Evolutionary conservation across 805 yeast species (phyloP).

Genomic region (Candida maltosa): DNA sequence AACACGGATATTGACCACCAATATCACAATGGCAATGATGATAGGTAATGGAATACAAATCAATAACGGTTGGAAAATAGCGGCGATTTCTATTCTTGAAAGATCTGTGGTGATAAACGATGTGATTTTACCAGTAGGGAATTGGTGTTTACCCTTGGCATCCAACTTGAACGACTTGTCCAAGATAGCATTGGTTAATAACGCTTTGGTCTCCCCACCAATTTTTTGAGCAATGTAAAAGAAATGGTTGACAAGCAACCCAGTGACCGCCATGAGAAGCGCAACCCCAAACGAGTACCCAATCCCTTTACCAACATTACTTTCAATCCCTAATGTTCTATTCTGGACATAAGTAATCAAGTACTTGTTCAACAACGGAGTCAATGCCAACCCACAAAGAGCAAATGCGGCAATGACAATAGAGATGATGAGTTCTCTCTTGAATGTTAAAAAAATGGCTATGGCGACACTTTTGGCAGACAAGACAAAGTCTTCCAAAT

Average conservation of each 20-base stretch:
- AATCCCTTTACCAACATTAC: constrained; percentile 21
- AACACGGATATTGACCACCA: constrained; percentile 64
- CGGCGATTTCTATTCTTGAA: constrained; percentile 69
- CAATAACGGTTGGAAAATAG: constrained; percentile 57
- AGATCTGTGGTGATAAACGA: constrained; percentile 74
- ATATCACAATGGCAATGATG: constrained; percentile 55
- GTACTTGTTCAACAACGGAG: constrained; percentile 24
- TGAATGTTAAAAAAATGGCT: constrained; percentile 23
- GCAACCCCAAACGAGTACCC: constrained; percentile 33
- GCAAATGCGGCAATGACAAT: background rate
- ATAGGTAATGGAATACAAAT: constrained; percentile 60
- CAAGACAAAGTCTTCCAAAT: constrained; percentile 22
- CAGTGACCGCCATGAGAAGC: constrained; percentile 10
- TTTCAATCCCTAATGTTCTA: constrained; percentile 16
- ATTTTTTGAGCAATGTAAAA: constrained; percentile 53
- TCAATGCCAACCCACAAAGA: constrained; percentile 7
- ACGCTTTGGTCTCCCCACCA: constrained; percentile 66
- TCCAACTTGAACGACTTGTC: constrained; percentile 61
- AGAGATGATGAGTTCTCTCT: constrained; percentile 13
- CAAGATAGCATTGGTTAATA: constrained; percentile 64
- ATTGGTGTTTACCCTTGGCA: constrained; percentile 51
- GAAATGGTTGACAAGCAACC: constrained; percentile 47
- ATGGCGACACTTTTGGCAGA: constrained; percentile 16
- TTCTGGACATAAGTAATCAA: constrained; percentile 28
- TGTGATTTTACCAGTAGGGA: constrained; percentile 64